Conservation (phyloP, 2,329 filamentous ascomycete genomes). For the Colletotrichum zoysiae region DNA sequence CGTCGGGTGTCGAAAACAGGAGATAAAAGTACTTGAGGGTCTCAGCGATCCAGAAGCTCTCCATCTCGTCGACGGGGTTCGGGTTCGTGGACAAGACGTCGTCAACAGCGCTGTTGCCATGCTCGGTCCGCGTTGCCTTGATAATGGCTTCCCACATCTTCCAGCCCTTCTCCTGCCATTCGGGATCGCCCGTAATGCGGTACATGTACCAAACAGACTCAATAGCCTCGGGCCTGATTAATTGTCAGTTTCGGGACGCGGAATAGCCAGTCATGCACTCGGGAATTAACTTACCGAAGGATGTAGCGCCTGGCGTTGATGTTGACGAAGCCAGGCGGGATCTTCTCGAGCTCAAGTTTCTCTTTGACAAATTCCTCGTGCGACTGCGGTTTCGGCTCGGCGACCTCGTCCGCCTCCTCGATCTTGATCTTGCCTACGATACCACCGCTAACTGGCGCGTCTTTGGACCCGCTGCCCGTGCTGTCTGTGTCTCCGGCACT, state of each 20-base stretch:
- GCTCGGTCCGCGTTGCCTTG: constrained; percentile 72
- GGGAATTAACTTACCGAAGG: constrained; percentile 64
- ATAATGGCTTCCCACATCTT: constrained; percentile 83
- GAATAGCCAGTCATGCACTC: constrained; percentile 27
- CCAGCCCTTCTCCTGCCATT: constrained; percentile 87
- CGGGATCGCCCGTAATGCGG: constrained; percentile 83
- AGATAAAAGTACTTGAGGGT: constrained; percentile 94
- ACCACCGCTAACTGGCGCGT: constrained; percentile 43
- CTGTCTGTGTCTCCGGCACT: constrained; percentile 35
- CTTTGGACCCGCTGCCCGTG: constrained; percentile 34
- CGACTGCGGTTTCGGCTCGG: constrained; percentile 58
- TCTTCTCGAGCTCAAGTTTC: constrained; percentile 57
- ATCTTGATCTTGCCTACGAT: constrained; percentile 47
- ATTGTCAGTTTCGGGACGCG: constrained; percentile 41
- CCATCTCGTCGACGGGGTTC: constrained; percentile 73
- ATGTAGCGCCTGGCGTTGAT: constrained; percentile 67
- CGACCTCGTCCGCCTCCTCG: constrained; percentile 42
- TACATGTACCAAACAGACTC: constrained; percentile 93
- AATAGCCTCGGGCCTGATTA: constrained; percentile 80
- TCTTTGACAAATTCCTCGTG: constrained; percentile 67
- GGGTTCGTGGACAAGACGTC: constrained; percentile 67
- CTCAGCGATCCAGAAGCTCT: constrained; percentile 92
- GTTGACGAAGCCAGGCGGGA: constrained; percentile 65
- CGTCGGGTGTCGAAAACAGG: constrained; percentile 76
- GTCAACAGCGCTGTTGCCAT: constrained; percentile 77